Base-by-base conservation (phyloP, 805 yeast genomes). In the Pichia membranifaciens region DNA sequence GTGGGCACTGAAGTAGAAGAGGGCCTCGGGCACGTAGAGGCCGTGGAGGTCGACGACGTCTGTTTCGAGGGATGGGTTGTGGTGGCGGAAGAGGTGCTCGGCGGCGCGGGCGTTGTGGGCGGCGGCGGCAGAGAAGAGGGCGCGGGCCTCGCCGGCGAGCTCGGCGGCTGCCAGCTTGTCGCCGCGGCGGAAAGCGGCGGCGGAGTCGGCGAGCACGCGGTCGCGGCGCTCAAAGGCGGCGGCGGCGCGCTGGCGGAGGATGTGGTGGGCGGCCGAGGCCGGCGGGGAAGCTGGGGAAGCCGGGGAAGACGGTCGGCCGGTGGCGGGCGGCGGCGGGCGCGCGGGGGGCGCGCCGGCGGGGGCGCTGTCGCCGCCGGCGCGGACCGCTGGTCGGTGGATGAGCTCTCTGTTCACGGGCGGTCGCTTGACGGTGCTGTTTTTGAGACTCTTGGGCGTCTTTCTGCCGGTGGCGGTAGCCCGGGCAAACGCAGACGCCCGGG, bases 11-110 rank as follows among this genome's bases (percentile, higher is more conserved):
- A 51, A 20, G 37, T 51, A 51, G 28, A 38, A 51, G 5, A 33
- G 16, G 23, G 51, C 49, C 35, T 51, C 53, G 17, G 20, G 15
- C 3, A 31, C 18, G 17, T 40, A 37, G 17, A 51, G 42, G 9
- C 51, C 49, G 22, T 51, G 53, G 4, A 51, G 38, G 22, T 51
- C 53, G n/a, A 51, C 44, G 3, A 29, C 28, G 18, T 42, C 37
- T 5, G 31, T 29, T 16, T 40, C 48, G 8, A 15, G 17, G 1
- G 32, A 45, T 8, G 48, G 48, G 32, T 51, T 51, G 44, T 44
- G 37, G 35, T 38, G 36, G 10, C 37, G 13, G 18, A 47, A 51
- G 6, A 38, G 20, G 16, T 41, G 34, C 5, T 18, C 32, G 7
- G 53, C 53, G 2, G 53, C 53, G 18, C 22, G 29, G 6, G 33